Conservation (phyloP, 805 yeast species). For the Metahyphopichia silvanorum region DNA sequence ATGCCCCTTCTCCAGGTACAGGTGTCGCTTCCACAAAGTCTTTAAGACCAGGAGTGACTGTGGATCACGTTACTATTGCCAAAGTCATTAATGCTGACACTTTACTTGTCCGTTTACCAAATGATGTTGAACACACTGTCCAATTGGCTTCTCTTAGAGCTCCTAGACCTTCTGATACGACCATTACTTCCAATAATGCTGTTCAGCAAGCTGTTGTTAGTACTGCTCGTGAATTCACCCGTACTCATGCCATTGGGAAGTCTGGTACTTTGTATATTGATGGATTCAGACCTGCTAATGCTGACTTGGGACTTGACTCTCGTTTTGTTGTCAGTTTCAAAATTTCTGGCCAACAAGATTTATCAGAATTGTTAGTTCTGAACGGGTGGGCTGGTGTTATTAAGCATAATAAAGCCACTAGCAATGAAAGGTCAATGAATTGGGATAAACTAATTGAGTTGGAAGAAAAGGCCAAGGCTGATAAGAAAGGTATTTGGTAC, state of each 20-base stretch:
- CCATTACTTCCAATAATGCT: slow-evolving; percentile 32
- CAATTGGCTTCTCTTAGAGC: slow-evolving; percentile 75
- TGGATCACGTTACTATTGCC: slow-evolving; percentile 51
- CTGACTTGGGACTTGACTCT: slow-evolving; percentile 57
- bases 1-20: slow-evolving; percentile 23
- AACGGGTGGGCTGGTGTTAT: slow-evolving; percentile 77
- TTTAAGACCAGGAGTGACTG: slow-evolving; percentile 45
- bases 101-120: slow-evolving; percentile 46
- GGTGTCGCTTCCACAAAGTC: slow-evolving; percentile 9
- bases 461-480: slow-evolving; percentile 56
- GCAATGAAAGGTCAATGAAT: slow-evolving; percentile 61
- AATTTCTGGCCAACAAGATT: slow-evolving; percentile 50
- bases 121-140: slow-evolving; percentile 57
- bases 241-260: slow-evolving; percentile 70
- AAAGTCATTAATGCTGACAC: slow-evolving; percentile 71
- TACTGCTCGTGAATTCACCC: slow-evolving; percentile 70
- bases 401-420: slow-evolving; percentile 70
- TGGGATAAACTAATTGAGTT: slow-evolving; percentile 77
- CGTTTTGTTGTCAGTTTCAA: slow-evolving; percentile 63
- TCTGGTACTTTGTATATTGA: slow-evolving; percentile 59
- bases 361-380: slow-evolving; percentile 57
- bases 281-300: slow-evolving; percentile 57
- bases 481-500: slow-evolving; percentile 59
- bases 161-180: slow-evolving; percentile 63
- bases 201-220: slow-evolving; percentile 52